Evolutionary conservation across 208 protist genomes (phyloP).

Genomic region (Wallacemonas sp.): DNA sequence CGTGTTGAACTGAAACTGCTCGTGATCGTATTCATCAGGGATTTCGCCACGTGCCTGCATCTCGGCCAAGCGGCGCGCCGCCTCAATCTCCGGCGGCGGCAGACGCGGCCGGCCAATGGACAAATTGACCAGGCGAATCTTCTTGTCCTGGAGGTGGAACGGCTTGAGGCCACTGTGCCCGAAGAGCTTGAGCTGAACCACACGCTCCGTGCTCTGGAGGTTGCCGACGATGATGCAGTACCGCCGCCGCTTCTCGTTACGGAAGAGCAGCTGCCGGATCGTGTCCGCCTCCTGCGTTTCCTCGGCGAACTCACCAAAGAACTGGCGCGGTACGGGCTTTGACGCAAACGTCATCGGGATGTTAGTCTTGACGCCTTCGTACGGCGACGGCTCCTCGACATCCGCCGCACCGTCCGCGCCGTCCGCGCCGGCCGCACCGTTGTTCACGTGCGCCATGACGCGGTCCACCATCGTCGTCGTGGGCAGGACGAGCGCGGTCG

Average conservation of each 20-base stretch:
- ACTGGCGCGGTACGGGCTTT: conserved; percentile 34
- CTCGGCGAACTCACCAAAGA: conserved; percentile 40
- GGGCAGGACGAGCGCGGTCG: conserved; percentile 55
- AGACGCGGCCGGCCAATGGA: conserved; percentile 67
- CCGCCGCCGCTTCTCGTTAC: conserved; percentile 78
- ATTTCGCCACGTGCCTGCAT: conserved; percentile 7
- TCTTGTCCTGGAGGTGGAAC: conserved; percentile 83
- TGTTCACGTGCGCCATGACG: conserved; percentile 18
- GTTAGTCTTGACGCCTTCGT: conserved; percentile 46
- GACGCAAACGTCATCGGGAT: conserved; percentile 53
- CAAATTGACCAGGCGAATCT: conserved; percentile 84
- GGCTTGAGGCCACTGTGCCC: conserved; percentile 81
- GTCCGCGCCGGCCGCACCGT: neutral
- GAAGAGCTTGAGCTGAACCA: conserved; percentile 78
- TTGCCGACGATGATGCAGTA: conserved; percentile 86
- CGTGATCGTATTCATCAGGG: conserved; percentile 18
- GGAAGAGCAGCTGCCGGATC: conserved; percentile 75
- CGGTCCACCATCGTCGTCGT: conserved; percentile 29
- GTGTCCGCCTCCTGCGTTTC: conserved; percentile 56
- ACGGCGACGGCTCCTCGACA: conserved; percentile 38
- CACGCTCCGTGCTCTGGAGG: conserved; percentile 50
- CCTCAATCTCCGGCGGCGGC: conserved; percentile 28
- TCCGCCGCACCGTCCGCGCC: conserved; percentile 21
- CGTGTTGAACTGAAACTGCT: neutral
- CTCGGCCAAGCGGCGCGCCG: conserved; percentile 7